phyloP scores from a whole-genome alignment of 2,329 filamentous ascomycete genomes.

The Calonectria fujianensis region DNA sequence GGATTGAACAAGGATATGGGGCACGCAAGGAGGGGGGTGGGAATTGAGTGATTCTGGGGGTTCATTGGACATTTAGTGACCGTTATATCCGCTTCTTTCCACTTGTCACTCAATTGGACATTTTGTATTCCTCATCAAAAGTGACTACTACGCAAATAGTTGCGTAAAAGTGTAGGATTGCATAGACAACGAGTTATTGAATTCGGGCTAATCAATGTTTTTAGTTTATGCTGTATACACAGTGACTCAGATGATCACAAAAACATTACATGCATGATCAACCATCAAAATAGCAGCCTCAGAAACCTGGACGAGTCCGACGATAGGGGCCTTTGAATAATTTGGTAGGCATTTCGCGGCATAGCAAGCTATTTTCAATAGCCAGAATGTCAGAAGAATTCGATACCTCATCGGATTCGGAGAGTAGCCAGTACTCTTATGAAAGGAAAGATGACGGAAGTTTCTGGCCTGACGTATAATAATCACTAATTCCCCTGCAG shows the following conservation, averaged over 20 bases:
- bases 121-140: background rate
- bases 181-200: background rate
- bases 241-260: background rate
- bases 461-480: no score
- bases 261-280: background rate
- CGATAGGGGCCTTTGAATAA: background rate
- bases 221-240: background rate
- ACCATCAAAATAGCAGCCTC: background rate
- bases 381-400: conserved; percentile 2
- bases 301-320: no score
- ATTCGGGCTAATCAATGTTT: background rate
- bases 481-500: background rate
- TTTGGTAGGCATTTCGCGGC: background rate
- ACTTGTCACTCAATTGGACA: background rate
- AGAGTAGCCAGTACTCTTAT: background rate
- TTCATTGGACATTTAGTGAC: background rate
- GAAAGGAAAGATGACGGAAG: background rate
- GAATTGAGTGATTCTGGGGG: background rate
- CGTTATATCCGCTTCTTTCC: background rate
- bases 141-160: background rate
- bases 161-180: background rate
- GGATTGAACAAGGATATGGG: background rate
- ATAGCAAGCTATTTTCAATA: background rate
- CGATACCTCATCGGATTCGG: background rate
- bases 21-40: background rate